phyloP scores from a whole-genome alignment of 495 filamentous ascomycete genomes.

The Penicillium waksmanii region DNA sequence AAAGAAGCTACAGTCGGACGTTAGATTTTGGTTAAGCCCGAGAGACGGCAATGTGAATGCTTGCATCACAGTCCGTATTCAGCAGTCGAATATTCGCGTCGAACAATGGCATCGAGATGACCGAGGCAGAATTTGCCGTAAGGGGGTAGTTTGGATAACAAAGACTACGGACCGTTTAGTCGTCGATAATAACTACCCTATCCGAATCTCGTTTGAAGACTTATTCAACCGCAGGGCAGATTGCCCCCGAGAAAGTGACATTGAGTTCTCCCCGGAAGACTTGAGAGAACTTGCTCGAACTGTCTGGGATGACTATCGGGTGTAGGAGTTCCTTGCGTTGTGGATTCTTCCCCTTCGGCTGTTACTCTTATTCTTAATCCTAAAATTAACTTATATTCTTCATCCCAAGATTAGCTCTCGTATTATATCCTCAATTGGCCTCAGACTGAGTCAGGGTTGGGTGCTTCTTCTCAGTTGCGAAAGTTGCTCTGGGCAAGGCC shows the following conservation, averaged over 20 bases:
- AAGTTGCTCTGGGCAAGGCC: neutral
- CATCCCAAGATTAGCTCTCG: neutral
- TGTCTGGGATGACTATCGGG: neutral
- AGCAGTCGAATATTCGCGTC: neutral
- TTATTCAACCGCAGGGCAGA: slow-evolving; percentile 1
- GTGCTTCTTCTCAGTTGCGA: neutral
- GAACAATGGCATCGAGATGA: neutral
- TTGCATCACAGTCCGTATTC: neutral
- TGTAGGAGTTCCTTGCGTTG: neutral
- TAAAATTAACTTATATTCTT: too few relatives aligned
- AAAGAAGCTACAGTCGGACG: slow-evolving; percentile 2
- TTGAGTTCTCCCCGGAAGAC: slow-evolving; percentile 1
- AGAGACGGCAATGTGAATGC: neutral
- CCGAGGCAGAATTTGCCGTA: neutral
- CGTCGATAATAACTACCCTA: slow-evolving; percentile 5
- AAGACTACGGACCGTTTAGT: slow-evolving; percentile 5
- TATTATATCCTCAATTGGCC: neutral
- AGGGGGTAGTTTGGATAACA: neutral
- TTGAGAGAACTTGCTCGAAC: slow-evolving; percentile 1
- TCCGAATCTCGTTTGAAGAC: slow-evolving; percentile 1
- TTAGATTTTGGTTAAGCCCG: slow-evolving; percentile 4
- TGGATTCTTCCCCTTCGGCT: neutral
- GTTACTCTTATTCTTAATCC: neutral
- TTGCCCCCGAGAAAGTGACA: slow-evolving; percentile 1
- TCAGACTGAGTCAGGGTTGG: neutral